A percentile compares a stretch with the other conserved stretches of the same genome.
These are phyloP conservation scores for Fusarium caatingaense DNA, from an alignment of 2,329 filamentous ascomycete species.

Conservation along the genomic window DNA sequence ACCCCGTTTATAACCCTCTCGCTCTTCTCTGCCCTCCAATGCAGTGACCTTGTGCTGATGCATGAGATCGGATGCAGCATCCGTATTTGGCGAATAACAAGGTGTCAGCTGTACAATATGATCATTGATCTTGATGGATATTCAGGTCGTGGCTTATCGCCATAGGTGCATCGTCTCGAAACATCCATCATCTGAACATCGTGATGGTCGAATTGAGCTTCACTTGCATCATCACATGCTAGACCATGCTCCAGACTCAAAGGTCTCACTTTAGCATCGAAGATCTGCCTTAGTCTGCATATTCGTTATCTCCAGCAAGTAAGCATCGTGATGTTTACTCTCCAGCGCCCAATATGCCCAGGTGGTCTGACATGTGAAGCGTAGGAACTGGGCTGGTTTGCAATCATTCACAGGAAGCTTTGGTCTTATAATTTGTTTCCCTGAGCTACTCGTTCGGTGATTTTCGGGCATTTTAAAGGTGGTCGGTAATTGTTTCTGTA, in stretches of 20 bases:
- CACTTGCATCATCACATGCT: conserved; percentile 4
- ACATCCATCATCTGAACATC: conserved; percentile 7
- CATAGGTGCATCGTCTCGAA: conserved; percentile 6
- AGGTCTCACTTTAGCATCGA: not conserved
- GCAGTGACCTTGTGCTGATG: conserved; percentile 24
- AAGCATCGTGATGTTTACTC: not conserved
- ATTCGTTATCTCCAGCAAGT: not conserved
- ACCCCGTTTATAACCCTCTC: conserved; percentile 31
- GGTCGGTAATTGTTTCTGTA: conserved; percentile 14
- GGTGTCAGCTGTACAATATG: conserved; percentile 5
- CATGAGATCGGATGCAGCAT: conserved; percentile 30
- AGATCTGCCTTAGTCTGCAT: not conserved
- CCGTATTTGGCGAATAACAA: conserved; percentile 17
- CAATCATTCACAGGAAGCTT: not conserved
- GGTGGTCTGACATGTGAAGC: conserved; percentile 23
- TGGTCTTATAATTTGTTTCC: not conserved
- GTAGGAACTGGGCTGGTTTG: conserved; percentile 1
- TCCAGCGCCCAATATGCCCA: not conserved
- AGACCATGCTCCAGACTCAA: conserved; percentile 9
- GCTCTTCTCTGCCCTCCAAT: conserved; percentile 27
- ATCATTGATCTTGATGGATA: conserved; percentile 26
- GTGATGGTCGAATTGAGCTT: conserved; percentile 11
- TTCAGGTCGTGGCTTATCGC: conserved; percentile 18
- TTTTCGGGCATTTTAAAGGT: not conserved
- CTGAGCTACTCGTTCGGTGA: not conserved